Evolutionary conservation across 805 yeast genomes (phyloP).

Genomic region (Starmera pachycereana): DNA sequence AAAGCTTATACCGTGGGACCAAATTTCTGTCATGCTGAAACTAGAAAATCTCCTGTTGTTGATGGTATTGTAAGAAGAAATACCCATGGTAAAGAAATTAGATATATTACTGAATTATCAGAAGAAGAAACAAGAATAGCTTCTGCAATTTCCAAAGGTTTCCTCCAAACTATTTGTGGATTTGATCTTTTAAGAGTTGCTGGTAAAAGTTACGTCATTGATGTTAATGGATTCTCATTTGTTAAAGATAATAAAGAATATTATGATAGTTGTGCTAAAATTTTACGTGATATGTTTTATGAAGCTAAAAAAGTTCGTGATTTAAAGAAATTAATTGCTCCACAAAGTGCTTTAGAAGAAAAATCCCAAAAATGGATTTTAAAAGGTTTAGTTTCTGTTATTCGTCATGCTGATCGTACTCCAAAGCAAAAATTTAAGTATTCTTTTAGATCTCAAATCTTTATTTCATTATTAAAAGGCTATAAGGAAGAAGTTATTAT

Average conservation of each 20-base stretch:
- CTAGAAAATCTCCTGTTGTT: constrained; percentile 97
- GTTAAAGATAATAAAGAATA: constrained; percentile 86
- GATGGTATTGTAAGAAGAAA: constrained; percentile 97
- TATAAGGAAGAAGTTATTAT: constrained; percentile 94
- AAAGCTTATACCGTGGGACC: constrained; percentile 97
- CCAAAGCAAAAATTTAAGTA: constrained; percentile 97
- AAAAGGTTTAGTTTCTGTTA: constrained; percentile 83
- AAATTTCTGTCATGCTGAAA: constrained; percentile 90
- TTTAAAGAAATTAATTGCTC: constrained; percentile 25
- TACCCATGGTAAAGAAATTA: constrained; percentile 93
- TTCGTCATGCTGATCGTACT: constrained; percentile 96
- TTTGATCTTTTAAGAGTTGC: constrained; percentile 86
- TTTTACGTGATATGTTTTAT: constrained; percentile 63
- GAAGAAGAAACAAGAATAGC: constrained; percentile 79
- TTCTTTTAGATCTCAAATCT: constrained; percentile 81
- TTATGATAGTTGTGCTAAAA: constrained; percentile 74
- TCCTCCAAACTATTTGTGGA: constrained; percentile 94
- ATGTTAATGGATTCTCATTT: constrained; percentile 95
- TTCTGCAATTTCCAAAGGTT: constrained; percentile 55
- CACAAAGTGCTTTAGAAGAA: constrained; percentile 26
- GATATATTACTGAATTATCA: constrained; percentile 75
- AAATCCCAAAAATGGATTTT: constrained; percentile 85
- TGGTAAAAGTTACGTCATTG: constrained; percentile 86
- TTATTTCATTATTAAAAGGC: constrained; percentile 80
- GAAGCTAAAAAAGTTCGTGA: constrained; percentile 45